Evolutionary conservation across 116 monocot species (phyloP).

Genomic region (Papilionanthe hybrid): DNA sequence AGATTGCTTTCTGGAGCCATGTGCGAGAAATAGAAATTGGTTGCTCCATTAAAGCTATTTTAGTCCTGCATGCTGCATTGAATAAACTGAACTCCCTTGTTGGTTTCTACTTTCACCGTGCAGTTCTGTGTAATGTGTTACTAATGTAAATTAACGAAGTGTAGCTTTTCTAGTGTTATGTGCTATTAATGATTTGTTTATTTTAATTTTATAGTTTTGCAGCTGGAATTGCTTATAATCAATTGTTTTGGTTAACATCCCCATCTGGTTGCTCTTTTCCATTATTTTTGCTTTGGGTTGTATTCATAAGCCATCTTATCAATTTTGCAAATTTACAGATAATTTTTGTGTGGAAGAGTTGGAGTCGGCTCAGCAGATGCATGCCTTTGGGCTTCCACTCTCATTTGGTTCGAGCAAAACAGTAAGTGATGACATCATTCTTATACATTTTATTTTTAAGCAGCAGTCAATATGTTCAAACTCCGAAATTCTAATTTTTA

Average conservation of each 20-base stretch:
- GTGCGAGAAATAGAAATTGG: neutral
- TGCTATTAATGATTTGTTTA: neutral
- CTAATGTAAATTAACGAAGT: neutral
- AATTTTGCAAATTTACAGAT: conserved; percentile 22
- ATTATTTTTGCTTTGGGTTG: neutral
- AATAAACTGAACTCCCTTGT: neutral
- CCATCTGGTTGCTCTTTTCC: neutral
- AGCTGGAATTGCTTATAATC: neutral
- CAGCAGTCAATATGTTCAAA: neutral
- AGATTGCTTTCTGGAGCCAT: neutral
- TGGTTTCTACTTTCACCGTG: neutral
- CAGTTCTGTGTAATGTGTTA: neutral
- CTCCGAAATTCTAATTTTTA: neutral
- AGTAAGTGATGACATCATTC: conserved; percentile 19
- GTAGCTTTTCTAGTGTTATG: neutral
- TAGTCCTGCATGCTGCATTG: neutral
- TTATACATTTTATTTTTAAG: neutral
- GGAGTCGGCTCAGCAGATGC: conserved; percentile 57
- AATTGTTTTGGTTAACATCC: neutral
- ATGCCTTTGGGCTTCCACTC: conserved; percentile 73
- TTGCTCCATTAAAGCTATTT: neutral
- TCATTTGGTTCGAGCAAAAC: conserved; percentile 64
- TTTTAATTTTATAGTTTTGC: neutral
- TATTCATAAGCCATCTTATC: neutral
- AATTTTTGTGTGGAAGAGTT: conserved; percentile 35